Percentiles rank a stretch among this genome's conserved stretches.
These are phyloP conservation scores for Coemansia javaensis DNA, from an alignment of 192 early-diverging fungal species.

Conservation along the genomic window DNA sequence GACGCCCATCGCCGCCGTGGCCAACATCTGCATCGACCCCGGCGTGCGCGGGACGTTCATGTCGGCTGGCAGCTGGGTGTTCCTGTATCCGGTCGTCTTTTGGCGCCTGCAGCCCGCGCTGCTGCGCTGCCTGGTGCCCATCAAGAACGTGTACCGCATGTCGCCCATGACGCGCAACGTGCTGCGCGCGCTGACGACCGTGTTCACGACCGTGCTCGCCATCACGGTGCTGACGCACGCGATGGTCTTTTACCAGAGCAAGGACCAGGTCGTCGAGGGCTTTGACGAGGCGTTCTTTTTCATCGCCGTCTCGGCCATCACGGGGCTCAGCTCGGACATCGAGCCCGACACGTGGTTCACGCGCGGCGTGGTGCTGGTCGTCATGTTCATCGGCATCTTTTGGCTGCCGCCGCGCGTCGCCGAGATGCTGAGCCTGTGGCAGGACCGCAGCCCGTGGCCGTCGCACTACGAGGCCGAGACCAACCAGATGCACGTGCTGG, in stretches of 20 bases:
- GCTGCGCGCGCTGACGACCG: slow-evolving; percentile 54
- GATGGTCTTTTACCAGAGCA: slow-evolving; percentile 58
- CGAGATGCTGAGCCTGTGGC: slow-evolving; percentile 61
- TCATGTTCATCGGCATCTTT: slow-evolving; percentile 70
- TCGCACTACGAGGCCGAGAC: slow-evolving; percentile 49
- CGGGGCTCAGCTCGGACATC: slow-evolving; percentile 65
- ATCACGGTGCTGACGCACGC: slow-evolving; percentile 69
- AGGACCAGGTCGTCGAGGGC: slow-evolving; percentile 45
- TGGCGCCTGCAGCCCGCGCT: slow-evolving; percentile 61
- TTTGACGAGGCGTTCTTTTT: slow-evolving; percentile 60
- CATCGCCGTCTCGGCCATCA: slow-evolving; percentile 56
- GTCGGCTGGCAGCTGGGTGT: slow-evolving; percentile 53
- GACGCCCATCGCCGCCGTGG: slow-evolving; percentile 50
- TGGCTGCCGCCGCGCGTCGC: slow-evolving; percentile 62
- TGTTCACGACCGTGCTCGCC: slow-evolving; percentile 65
- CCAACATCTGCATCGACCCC: slow-evolving; percentile 34
- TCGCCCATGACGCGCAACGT: slow-evolving; percentile 61
- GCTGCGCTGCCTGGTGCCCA: slow-evolving; percentile 56
- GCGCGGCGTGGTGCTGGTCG: slow-evolving; percentile 55
- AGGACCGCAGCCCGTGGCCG: slow-evolving; percentile 57
- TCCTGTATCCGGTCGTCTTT: slow-evolving; percentile 62
- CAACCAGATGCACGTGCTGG: slow-evolving; percentile 57
- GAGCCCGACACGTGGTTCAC: slow-evolving; percentile 56
- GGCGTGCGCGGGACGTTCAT: slow-evolving; percentile 53
- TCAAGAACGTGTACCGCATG: slow-evolving; percentile 59